Evolutionary conservation across 2,329 filamentous ascomycete species (phyloP), one percentile per base, ranked within the genome.

Genomic region (Phyllosticta citribraziliensis): DNA sequence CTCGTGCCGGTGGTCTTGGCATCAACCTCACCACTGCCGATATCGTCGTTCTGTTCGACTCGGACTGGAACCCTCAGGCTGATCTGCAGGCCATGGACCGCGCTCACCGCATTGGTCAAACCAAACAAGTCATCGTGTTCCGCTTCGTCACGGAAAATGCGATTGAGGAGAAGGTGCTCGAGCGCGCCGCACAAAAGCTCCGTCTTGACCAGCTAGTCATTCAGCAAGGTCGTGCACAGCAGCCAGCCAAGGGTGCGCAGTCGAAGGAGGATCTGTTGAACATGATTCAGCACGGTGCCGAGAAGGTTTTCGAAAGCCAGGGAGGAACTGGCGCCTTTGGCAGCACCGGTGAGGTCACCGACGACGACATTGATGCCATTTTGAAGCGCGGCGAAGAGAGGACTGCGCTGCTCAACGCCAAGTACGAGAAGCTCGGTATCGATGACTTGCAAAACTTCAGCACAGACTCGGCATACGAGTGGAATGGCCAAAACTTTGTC

Each of bases 221-320:
- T 69, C 94, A 99, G 70, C 94, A 99, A 78, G 94, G 94, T 19
- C 90, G 94, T 64, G 88, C 93, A 56, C 94, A 97, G 73, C 88
- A 88, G 65, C 91, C 91, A 59, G 88, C 87, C 20, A 97, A 97
- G 79, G 88, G 89, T 56, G 91, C 92, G 8, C 91, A 92, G 0
- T 96, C 91, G 64, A 99, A 99, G 76, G 94, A 97, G 64, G 94
- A 99, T 70, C 83, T 99, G 52, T 79, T 99, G 53, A 94, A 85
- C 65, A 99, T 99, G 94, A 99, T 99, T 70, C 94, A 99, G 73
- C 94, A 99, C 70, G 94, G 94, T 64, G 94, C 95, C n/a, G 91
- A 95, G 72, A 91, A 89, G 66, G 88, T 99, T 0, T 97, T 99
- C 77, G 82, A 88, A 66, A 83, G 80, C 53, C 88, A 90, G 70